Evolutionary conservation across 225 moss, liverwort and hornwort genomes (phyloP).

Genomic region (Takakia lepidozioides): DNA sequence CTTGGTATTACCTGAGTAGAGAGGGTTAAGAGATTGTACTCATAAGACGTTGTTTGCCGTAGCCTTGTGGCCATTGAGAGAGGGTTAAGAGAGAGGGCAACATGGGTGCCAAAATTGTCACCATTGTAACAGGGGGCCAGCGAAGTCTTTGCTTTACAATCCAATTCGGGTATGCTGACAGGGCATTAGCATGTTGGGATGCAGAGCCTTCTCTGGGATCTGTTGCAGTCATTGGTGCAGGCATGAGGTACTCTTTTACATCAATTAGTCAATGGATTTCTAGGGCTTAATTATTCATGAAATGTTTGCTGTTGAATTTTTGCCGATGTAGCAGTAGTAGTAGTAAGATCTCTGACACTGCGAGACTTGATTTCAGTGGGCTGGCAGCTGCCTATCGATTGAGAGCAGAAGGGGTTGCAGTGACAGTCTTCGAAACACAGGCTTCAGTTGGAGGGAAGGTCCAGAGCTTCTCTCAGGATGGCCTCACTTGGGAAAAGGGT

Average conservation of each 20-base stretch:
- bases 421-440: slow-evolving; percentile 70
- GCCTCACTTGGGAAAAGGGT: slow-evolving; percentile 71
- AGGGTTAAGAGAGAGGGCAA: too few relatives aligned
- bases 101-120: too few relatives aligned
- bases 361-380: slow-evolving; percentile 36
- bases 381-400: slow-evolving; percentile 75
- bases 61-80: too few relatives aligned
- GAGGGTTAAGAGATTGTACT: too few relatives aligned
- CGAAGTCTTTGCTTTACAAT: too few relatives aligned
- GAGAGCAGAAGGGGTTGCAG: slow-evolving; percentile 50
- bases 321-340: not conserved
- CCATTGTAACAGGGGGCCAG: too few relatives aligned
- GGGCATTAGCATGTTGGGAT: too few relatives aligned
- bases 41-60: too few relatives aligned
- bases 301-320: not conserved
- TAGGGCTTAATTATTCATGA: not conserved
- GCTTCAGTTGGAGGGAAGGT: slow-evolving; percentile 59
- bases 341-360: slow-evolving; percentile 1
- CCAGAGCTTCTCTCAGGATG: slow-evolving; percentile 55
- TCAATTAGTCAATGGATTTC: not conserved
- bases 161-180: too few relatives aligned
- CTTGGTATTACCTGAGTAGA: too few relatives aligned
- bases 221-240: slow-evolving; percentile 87
- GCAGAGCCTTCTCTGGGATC: slow-evolving; percentile 59
- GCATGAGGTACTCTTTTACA: slow-evolving; percentile 47